A percentile compares a stretch with the other conserved stretches of the same genome.
Conservation (phyloP, 306 rosid genomes). For the Betula pendula region DNA sequence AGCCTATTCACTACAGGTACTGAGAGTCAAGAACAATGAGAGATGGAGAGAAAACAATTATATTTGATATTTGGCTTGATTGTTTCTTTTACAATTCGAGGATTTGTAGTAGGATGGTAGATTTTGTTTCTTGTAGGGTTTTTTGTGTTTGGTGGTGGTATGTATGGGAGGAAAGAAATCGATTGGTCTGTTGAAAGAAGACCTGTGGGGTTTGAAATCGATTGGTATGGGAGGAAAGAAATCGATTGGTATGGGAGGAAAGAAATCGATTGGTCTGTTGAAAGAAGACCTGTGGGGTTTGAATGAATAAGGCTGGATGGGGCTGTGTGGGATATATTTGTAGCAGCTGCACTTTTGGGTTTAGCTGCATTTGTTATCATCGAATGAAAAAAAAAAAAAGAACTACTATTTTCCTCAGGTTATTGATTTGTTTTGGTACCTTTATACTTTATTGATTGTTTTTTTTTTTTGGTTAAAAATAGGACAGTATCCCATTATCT, state of each 20-base stretch:
- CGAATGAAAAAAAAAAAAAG: not conserved
- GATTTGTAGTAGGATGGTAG: conserved; percentile 26
- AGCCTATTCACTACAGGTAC: conserved; percentile 89
- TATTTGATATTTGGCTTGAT: conserved; percentile 3
- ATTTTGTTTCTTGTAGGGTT: conserved; percentile 27
- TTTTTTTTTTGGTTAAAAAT: not conserved
- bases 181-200: conserved; percentile 37
- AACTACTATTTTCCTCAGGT: not conserved
- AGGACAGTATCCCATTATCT: not conserved
- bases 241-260: conserved; percentile 9
- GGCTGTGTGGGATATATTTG: conserved; percentile 28
- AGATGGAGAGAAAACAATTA: not conserved
- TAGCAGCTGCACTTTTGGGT: conserved; percentile 5
- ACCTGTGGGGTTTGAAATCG: conserved; percentile 37
- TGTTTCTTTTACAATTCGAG: conserved; percentile 1
- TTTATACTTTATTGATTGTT: not conserved
- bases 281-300: conserved; percentile 31
- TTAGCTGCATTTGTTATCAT: conserved; percentile 19
- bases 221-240: not conserved
- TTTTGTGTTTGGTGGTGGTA: conserved; percentile 23
- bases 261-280: conserved; percentile 30
- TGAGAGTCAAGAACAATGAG: conserved; percentile 35
- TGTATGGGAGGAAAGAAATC: not conserved
- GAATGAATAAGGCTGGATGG: conserved; percentile 44
- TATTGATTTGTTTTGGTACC: not conserved